phyloP scores from a whole-genome alignment of 805 yeast genomes.

The Kluyveromyces lactis region DNA sequence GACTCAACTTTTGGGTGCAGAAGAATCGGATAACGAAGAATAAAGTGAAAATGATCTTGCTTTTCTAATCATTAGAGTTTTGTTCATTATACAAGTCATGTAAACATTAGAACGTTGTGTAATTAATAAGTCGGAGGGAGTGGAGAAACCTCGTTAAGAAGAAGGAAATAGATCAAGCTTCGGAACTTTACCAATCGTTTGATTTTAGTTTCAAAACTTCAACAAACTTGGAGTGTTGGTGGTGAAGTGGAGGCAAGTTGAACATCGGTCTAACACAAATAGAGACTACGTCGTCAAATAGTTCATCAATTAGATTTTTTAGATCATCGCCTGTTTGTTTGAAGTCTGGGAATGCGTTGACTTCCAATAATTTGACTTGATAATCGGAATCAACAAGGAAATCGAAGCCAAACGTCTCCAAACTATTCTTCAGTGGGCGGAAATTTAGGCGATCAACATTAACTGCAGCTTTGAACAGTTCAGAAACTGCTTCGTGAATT shows the following conservation, averaged over 20 bases:
- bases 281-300: constrained; percentile 51
- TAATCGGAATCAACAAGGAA: constrained; percentile 57
- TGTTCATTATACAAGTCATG: no score
- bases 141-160: no score
- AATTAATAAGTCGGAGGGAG: no score
- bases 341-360: constrained; percentile 93
- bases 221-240: constrained; percentile 21
- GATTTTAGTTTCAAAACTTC: constrained; percentile 34
- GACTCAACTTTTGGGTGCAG: constrained; percentile 28
- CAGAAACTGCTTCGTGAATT: constrained; percentile 55
- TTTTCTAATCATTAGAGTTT: no score
- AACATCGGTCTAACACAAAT: constrained; percentile 45
- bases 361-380: constrained; percentile 63
- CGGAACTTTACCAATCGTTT: constrained; percentile 33
- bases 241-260: constrained; percentile 6
- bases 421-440: constrained; percentile 70
- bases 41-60: no score
- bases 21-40: constrained; percentile 13
- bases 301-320: constrained; percentile 52
- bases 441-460: constrained; percentile 78
- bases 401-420: constrained; percentile 86
- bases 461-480: constrained; percentile 72
- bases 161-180: no score
- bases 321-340: constrained; percentile 85
- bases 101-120: no score